These are phyloP conservation scores for Heracleum sosnowskyi DNA, from an alignment of 129 eudicot genomes.

Conservation along the genomic window DNA sequence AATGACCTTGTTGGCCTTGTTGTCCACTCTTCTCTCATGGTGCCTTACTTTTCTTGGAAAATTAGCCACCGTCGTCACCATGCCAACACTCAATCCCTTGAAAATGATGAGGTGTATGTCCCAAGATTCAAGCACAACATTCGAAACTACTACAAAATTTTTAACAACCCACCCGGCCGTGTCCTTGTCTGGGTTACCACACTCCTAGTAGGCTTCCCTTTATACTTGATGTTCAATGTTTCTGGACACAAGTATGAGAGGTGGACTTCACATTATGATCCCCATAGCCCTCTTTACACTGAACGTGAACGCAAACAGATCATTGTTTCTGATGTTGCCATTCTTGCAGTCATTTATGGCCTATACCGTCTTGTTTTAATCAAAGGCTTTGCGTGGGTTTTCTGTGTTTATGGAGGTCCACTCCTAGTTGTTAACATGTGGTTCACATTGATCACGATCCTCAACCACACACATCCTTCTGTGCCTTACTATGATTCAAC, in stretches of 20 bases:
- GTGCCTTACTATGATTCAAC: too few species aligned
- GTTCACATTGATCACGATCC: too few species aligned
- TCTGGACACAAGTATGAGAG: too few species aligned
- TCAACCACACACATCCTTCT: too few species aligned
- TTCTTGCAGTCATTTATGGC: too few species aligned
- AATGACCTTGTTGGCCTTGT: background rate
- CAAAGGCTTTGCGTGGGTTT: background rate
- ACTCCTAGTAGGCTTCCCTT: too few species aligned
- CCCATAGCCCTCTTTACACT: too few species aligned
- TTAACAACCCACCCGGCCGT: background rate
- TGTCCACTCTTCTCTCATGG: background rate
- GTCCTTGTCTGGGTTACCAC: background rate
- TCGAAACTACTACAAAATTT: background rate
- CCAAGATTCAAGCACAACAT: background rate
- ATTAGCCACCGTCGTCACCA: background rate
- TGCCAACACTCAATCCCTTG: background rate
- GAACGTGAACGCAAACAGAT: too few species aligned
- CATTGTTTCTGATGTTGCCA: too few species aligned
- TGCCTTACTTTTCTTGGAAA: background rate
- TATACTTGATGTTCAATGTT: too few species aligned
- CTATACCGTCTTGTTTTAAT: background rate
- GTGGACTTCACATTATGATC: too few species aligned
- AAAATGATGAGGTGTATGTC: background rate
- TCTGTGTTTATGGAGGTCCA: background rate
- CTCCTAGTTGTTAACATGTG: too few species aligned